Evolutionary conservation across 2,329 filamentous ascomycete genomes (phyloP), one percentile per base, ranked within the genome.

Genomic region (Podosphaera aphanis): DNA sequence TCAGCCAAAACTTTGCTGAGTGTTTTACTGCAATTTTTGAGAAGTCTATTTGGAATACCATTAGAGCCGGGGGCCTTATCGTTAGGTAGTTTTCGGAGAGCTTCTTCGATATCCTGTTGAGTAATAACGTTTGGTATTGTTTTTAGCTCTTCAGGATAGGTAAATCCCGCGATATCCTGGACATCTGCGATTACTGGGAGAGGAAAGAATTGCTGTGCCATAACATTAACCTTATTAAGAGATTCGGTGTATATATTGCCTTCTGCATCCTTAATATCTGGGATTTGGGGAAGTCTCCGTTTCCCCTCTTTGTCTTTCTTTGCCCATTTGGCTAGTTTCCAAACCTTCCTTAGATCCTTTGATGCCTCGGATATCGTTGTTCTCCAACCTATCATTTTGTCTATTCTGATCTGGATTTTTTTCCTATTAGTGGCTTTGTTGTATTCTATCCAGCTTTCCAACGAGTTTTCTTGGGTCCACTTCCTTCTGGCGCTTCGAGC

Each of bases 131-230:
- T 33, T 20, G 41, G 11, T 4, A 43, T 43, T 3, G 41, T 19
- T 16, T 10, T 33, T 19, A 43, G 23, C 27, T 31, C 23, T 43
- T 29, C 2, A 15, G 25, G 23, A 31, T 43, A 31, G 23, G 16
- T 18, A 15, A 21, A 29, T 7, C 41, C 41, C 15, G 15, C n/a
- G 2, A 43, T 43, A 43, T 43, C 41, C 19, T 43, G 2, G 23
- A 31, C 11, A 19, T 43, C 19, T 16, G 10, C 23, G 8, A 11
- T 16, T n/a, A 43, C 2, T 8, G 41, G 23, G 10, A n/a, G 23
- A 15, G 41, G 41, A 10, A 43, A 43, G 25, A 31, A 43, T 13
- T 43, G 25, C 27, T 43, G 23, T 18, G 41, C 41, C 41, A 43
- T 20, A n/a, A 43, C 27, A 8, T 33, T 20, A 15, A n/a, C 16